phyloP scores from a whole-genome alignment of 148 eudicot species.

The Polygonum aviculare region DNA sequence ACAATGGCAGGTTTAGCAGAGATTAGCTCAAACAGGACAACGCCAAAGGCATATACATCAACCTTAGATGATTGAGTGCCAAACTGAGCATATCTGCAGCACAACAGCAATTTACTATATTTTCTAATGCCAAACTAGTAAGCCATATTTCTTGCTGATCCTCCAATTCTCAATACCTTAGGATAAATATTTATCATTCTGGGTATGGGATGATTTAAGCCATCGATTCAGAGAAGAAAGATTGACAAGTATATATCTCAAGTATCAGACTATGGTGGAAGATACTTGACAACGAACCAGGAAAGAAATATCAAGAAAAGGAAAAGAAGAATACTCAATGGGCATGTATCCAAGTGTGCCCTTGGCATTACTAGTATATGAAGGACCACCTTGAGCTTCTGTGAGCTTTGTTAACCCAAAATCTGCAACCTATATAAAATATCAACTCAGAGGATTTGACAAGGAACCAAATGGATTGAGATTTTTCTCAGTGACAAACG shows the following conservation, averaged over 20 bases:
- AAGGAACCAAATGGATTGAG: background rate
- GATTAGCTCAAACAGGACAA: conserved; percentile 66
- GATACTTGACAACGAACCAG: background rate
- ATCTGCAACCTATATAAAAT: conserved; percentile 53
- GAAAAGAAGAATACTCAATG: conserved; percentile 41
- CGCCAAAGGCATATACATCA: conserved; percentile 86
- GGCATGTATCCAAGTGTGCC: conserved; percentile 79
- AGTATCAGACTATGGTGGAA: background rate
- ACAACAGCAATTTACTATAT: background rate
- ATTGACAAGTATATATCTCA: background rate
- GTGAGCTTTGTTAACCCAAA: conserved; percentile 64
- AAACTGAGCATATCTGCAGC: conserved; percentile 48
- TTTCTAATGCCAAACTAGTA: background rate
- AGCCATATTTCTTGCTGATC: background rate
- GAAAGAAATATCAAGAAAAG: background rate
- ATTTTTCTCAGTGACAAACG: background rate
- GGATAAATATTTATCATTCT: background rate
- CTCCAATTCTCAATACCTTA: background rate
- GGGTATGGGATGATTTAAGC: background rate
- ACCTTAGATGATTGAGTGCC: conserved; percentile 66
- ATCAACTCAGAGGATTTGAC: background rate
- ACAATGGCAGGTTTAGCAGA: conserved; percentile 68
- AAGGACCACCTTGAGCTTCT: conserved; percentile 39
- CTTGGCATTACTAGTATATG: conserved; percentile 34
- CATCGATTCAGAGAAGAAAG: background rate